phyloP scores from a whole-genome alignment of 2,329 filamentous ascomycete species.

The Emmonsiellopsis sp. region DNA sequence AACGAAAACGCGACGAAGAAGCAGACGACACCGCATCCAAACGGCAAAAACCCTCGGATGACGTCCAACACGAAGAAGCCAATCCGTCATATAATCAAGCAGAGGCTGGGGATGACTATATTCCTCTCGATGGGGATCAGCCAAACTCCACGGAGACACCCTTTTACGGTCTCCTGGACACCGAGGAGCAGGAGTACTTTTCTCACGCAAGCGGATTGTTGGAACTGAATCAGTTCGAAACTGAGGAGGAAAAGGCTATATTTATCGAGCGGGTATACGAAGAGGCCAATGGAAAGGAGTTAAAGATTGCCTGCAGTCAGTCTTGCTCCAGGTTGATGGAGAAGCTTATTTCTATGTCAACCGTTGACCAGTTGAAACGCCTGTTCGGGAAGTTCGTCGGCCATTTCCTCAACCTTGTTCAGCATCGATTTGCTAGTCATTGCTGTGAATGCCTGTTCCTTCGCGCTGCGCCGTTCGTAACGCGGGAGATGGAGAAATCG shows the following conservation, averaged over 20 bases:
- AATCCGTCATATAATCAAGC: constrained; percentile 16
- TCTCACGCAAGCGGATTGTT: constrained; percentile 81
- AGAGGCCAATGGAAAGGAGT: constrained; percentile 83
- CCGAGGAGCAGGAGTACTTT: constrained; percentile 94
- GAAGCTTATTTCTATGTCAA: constrained; percentile 74
- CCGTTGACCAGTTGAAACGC: constrained; percentile 69
- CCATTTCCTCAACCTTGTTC: constrained; percentile 81
- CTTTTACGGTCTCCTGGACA: constrained; percentile 88
- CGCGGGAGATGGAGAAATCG: constrained; percentile 55
- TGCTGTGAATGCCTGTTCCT: constrained; percentile 92
- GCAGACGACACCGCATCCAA: constrained; percentile 28
- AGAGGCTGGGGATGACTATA: constrained; percentile 28
- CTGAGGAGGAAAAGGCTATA: constrained; percentile 59
- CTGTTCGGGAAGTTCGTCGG: constrained; percentile 78
- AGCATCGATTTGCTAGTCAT: constrained; percentile 94
- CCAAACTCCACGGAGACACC: constrained; percentile 46
- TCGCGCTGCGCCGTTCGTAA: constrained; percentile 68
- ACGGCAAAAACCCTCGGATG: constrained; percentile 24
- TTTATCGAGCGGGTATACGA: constrained; percentile 76
- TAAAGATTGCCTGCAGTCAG: constrained; percentile 93
- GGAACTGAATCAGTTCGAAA: constrained; percentile 78
- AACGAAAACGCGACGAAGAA: constrained; percentile 29
- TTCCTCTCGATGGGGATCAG: constrained; percentile 22
- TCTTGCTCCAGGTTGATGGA: constrained; percentile 92
- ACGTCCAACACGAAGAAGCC: constrained; percentile 2